Conservation (phyloP, 2,329 filamentous ascomycete species). For the Trichoderma sp. region DNA sequence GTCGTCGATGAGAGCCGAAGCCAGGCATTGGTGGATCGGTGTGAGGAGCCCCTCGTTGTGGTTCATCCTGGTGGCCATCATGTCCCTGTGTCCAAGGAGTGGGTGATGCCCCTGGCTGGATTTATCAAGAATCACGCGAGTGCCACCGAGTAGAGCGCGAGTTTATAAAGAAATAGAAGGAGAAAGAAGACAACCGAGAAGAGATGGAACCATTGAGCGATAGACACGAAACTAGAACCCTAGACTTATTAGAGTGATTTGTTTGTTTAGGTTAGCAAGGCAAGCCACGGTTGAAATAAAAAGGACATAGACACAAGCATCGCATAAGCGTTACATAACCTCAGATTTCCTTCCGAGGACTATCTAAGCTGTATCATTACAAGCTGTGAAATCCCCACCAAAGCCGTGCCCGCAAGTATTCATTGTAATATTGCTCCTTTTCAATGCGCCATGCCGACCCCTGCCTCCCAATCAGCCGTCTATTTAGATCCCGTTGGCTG, state of each 20-base stretch:
- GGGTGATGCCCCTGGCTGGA: slow-evolving; percentile 69
- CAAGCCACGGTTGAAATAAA: slow-evolving; percentile 27
- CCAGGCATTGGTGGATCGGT: slow-evolving; percentile 63
- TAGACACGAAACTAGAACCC: not conserved
- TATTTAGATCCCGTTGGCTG: slow-evolving; percentile 57
- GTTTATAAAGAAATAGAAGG: not conserved
- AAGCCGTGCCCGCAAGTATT: slow-evolving; percentile 14
- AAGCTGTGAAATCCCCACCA: slow-evolving; percentile 23
- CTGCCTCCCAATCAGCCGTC: slow-evolving; percentile 18
- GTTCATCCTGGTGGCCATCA: slow-evolving; percentile 89
- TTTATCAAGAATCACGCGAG: slow-evolving; percentile 57
- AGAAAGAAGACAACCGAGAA: too few relatives aligned
- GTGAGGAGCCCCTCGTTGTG: slow-evolving; percentile 51
- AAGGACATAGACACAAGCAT: slow-evolving; percentile 23
- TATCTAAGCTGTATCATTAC: slow-evolving; percentile 38
- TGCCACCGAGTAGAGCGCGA: slow-evolving; percentile 20
- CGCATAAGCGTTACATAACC: slow-evolving; percentile 32
- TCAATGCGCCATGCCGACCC: not conserved
- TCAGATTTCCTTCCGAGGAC: slow-evolving; percentile 27
- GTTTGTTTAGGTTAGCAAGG: slow-evolving; percentile 20
- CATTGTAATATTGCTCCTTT: not conserved
- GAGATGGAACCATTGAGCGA: slow-evolving; percentile 28
- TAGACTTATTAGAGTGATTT: not conserved
- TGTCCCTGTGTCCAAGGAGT: slow-evolving; percentile 78
- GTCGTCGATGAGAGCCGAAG: slow-evolving; percentile 80